Evolutionary conservation across 1,284 basidiomycete species (phyloP), one percentile per base, ranked within the genome.

Genomic region (Leccinum griseonigrum): DNA sequence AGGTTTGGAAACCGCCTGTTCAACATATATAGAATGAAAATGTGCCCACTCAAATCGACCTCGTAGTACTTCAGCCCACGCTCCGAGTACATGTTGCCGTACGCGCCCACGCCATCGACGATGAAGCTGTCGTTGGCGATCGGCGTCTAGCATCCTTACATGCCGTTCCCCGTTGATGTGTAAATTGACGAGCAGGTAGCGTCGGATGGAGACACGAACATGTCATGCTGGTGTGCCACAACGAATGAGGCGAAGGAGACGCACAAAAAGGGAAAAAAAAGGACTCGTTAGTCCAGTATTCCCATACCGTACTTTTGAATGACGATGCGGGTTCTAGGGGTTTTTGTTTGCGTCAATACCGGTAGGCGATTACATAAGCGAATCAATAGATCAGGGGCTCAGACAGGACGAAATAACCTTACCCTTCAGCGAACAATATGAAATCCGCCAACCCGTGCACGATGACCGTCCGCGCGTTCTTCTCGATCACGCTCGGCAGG

Each of bases 361-460:
- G 7, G 28, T 10, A n/a, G 11, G 18, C 31, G 29, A 32, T 10
- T n/a, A 43, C n/a, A n/a, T n/a, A n/a, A 10, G 4, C 9, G 40
- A 43, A 43, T 43, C 10, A 43, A 43, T 11, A 5, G n/a, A n/a
- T n/a, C 40, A 5, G 40, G 8, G 13, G 29, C 4, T 40, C 38
- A 11, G 10, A 46, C 10, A 18, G 9, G 18, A 46, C 40, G n/a
- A 59, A 29, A 22, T 40, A n/a, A 70, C 83, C 28, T 64, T 64
- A 88, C 85, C 89, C 90, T 66, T 90, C 86, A 9, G 88, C 83
- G 57, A 91, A 89, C 51, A 90, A 75, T 63, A 87, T 80, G 66
- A 84, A 91, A 72, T 91, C 89, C 1, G 83, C 86, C 56, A 90
- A 75, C 0, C 91, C 91, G 63, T 92, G 90, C 4, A 85, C 80